Percentiles rank a stretch among this genome's conserved stretches.
These are phyloP conservation scores for Phyllosticta citrichinensis DNA, from an alignment of 2,329 filamentous ascomycete species.

Conservation along the genomic window DNA sequence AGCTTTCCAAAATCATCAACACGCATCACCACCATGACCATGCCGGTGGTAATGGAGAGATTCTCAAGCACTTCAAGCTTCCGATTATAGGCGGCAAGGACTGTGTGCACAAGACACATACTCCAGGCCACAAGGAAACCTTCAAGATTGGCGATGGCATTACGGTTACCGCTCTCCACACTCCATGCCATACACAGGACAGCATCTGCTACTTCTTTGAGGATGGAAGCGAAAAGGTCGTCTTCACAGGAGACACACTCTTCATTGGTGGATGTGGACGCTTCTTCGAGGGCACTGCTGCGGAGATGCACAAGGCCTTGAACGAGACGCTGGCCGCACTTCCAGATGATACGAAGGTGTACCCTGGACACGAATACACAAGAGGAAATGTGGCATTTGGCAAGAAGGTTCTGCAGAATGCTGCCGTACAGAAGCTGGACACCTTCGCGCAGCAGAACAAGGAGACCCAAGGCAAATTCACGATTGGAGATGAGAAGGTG, in stretches of 20 bases:
- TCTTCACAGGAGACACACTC: constrained; percentile 93
- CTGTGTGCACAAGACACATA: constrained; percentile 69
- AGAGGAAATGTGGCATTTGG: constrained; percentile 89
- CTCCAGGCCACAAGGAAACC: constrained; percentile 61
- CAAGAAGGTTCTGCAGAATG: constrained; percentile 62
- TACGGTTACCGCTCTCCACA: constrained; percentile 77
- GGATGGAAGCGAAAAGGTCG: constrained; percentile 61
- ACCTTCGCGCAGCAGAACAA: constrained; percentile 68
- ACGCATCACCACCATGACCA: constrained; percentile 97
- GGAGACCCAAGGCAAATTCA: constrained; percentile 91
- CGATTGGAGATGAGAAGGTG: constrained; percentile 94
- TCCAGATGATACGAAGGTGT: constrained; percentile 86
- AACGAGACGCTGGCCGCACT: constrained; percentile 74
- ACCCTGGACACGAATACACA: constrained; percentile 97
- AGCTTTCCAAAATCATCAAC: constrained; percentile 83
- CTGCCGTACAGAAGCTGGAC: constrained; percentile 62
- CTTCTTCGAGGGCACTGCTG: constrained; percentile 86
- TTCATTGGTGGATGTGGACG: constrained; percentile 92
- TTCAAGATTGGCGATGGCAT: constrained; percentile 78
- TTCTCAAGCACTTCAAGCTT: constrained; percentile 58
- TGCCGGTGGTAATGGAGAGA: constrained; percentile 77
- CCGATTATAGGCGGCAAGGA: constrained; percentile 81
- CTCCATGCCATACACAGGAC: constrained; percentile 95
- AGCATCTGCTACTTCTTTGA: constrained; percentile 93
- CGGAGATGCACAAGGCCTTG: constrained; percentile 80